A percentile compares a stretch with the other conserved stretches of the same genome.
phyloP scores from a whole-genome alignment of 2,329 filamentous ascomycete genomes.

The Apiospora aurea region DNA sequence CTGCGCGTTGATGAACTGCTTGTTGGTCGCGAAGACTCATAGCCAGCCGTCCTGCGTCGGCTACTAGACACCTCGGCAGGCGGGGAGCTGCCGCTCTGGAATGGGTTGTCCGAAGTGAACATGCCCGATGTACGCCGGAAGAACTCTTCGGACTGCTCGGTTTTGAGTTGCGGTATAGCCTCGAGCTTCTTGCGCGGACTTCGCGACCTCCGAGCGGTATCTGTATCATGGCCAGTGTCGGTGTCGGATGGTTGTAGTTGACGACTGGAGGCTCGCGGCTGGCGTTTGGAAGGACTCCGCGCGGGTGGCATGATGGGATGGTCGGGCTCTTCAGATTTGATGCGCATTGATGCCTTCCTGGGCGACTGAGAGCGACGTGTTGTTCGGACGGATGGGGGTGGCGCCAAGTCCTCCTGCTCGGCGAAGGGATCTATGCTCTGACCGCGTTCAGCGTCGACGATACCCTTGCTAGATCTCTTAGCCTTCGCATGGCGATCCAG shows the following conservation, averaged over 20 bases:
- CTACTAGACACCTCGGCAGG: constrained; percentile 54
- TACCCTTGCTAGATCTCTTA: constrained; percentile 87
- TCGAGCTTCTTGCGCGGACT: not conserved
- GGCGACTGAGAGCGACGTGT: constrained; percentile 61
- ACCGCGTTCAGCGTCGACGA: constrained; percentile 71
- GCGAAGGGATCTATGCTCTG: constrained; percentile 68
- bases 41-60: constrained; percentile 57
- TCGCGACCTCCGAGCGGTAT: constrained; percentile 49
- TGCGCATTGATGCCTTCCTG: constrained; percentile 58
- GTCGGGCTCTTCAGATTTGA: constrained; percentile 61
- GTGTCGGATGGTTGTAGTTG: constrained; percentile 59
- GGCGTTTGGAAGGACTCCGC: constrained; percentile 61
- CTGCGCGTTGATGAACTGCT: constrained; percentile 53
- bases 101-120: constrained; percentile 91
- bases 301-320: constrained; percentile 40
- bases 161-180: constrained; percentile 55
- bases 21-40: constrained; percentile 47
- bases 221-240: constrained; percentile 54
- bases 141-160: constrained; percentile 60
- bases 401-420: constrained; percentile 61
- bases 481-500: constrained; percentile 77
- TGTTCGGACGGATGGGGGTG: constrained; percentile 53
- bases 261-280: constrained; percentile 60
- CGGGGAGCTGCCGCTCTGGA: constrained; percentile 84
- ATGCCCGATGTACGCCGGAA: constrained; percentile 56